Conservation (phyloP, 495 filamentous ascomycete genomes). For the Aspergillus diversus region DNA sequence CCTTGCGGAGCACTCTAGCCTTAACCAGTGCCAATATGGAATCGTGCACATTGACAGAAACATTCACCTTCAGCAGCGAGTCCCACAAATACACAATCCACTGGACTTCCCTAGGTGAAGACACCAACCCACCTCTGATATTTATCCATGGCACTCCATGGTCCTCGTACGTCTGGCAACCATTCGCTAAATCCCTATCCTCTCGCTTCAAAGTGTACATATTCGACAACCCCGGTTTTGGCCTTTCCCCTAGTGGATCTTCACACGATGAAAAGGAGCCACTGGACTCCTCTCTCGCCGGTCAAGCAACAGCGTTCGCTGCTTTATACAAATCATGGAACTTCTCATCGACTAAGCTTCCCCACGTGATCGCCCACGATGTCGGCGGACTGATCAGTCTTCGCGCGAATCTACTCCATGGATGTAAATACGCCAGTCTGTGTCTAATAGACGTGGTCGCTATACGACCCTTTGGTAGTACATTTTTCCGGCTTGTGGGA, state of each 20-base stretch:
- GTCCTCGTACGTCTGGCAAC: conserved; percentile 33
- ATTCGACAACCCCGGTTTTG: conserved; percentile 45
- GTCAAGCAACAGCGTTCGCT: conserved; percentile 34
- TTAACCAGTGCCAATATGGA: not conserved
- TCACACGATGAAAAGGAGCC: conserved; percentile 20
- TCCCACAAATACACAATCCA: not conserved
- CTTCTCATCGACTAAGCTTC: conserved; percentile 16
- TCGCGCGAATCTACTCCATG: conserved; percentile 31
- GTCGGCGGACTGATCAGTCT: conserved; percentile 36
- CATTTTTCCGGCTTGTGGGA: conserved; percentile 36
- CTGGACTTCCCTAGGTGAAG: conserved; percentile 2
- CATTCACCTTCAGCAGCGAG: not conserved
- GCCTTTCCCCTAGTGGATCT: conserved; percentile 24
- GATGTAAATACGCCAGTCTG: conserved; percentile 33
- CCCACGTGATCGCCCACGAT: conserved; percentile 43
- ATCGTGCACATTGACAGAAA: not conserved
- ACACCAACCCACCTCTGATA: conserved; percentile 2
- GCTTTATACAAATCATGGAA: conserved; percentile 35
- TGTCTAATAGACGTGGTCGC: conserved; percentile 41
- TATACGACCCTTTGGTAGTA: conserved; percentile 34
- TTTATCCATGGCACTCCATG: conserved; percentile 15
- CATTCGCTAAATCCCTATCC: conserved; percentile 31
- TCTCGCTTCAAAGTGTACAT: conserved; percentile 37
- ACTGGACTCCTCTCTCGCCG: conserved; percentile 28
- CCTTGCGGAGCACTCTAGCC: too few species aligned